phyloP scores from a whole-genome alignment of 768 basidiomycete species.

The Amanita thiersii region DNA sequence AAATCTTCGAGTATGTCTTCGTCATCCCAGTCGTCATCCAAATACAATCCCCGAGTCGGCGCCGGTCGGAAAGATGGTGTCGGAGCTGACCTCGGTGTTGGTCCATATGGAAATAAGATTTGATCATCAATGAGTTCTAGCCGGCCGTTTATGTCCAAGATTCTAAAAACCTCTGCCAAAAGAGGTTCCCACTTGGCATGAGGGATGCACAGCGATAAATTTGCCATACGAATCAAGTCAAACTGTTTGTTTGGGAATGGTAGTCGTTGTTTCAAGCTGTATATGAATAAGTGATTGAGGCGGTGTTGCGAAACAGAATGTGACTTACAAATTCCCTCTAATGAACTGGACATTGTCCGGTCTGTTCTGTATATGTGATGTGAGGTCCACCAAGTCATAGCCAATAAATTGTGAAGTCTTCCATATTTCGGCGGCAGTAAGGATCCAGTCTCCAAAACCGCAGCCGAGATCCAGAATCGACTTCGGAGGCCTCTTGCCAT shows the following conservation, averaged over 20 bases:
- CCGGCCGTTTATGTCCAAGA: constrained; percentile 52
- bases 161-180: constrained; percentile 51
- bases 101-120: constrained; percentile 53
- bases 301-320: not conserved
- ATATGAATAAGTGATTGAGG: constrained; percentile 4
- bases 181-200: constrained; percentile 50
- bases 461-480: constrained; percentile 71
- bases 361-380: constrained; percentile 26
- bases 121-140: constrained; percentile 74
- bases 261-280: constrained; percentile 44
- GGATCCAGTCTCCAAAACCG: constrained; percentile 62
- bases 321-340: constrained; percentile 61
- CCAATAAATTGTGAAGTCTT: constrained; percentile 50
- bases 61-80: constrained; percentile 11
- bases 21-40: constrained; percentile 15
- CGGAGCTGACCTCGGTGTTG: constrained; percentile 11
- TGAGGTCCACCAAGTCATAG: constrained; percentile 53
- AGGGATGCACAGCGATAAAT: constrained; percentile 56
- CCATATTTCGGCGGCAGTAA: constrained; percentile 59
- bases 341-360: constrained; percentile 41
- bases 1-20: constrained; percentile 10
- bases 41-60: constrained; percentile 1
- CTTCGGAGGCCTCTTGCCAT: constrained; percentile 37
- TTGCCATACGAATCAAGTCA: constrained; percentile 69
- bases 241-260: constrained; percentile 60